Base-by-base conservation (phyloP, 225 moss, liverwort and hornwort species). In the Rhytidiadelphus loreus region DNA sequence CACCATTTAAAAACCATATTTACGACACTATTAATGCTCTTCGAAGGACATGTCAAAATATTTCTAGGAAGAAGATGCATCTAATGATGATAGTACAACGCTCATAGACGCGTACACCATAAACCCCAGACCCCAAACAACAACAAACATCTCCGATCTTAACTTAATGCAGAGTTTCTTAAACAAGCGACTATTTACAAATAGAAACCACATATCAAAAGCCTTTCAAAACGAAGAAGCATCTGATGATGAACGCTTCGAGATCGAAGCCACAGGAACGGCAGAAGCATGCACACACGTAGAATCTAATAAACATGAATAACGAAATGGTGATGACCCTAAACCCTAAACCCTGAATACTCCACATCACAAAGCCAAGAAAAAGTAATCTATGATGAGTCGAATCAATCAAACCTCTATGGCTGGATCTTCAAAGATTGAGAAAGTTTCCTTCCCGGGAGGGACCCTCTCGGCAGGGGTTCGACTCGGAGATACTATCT, bases 1-100 rank as follows among this genome's bases (percentile, higher is more conserved):
- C 15, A 23, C 6, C 14, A 23, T 15, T 62, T 22, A 0, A 15
- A 14, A 15, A 32, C 10, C 24, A 8, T 9, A 14, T 6, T 29
- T 0, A 8, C 29, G 22, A 46, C 15, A 0, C 44, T 32, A 0
- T 7, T 4, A 2, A 53, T 22, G 30, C 1, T 32, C 2, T 10
- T 13, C 2, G 22, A 10, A 15, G 4, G 30, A 44, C 9, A 23
- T 22, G 10, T 46, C 33, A 46, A 16, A 48, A 35, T 1, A 35
- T 7, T 32, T 24, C 15, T 1, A 1, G 12, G 3, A 8, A 33
- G 7, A 2, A 44, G 16, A 50, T 50, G 50, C 4, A 26, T 9
- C 2, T 4, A 10, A 4, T 41, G 12, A 58, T 8, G 41, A 43
- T 32, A 2, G 21, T 22, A 3, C 2, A 6, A 32, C 32, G 2